These are phyloP conservation scores for Barnettozyma vustinii DNA, from an alignment of 805 yeast species.

Conservation along the genomic window DNA sequence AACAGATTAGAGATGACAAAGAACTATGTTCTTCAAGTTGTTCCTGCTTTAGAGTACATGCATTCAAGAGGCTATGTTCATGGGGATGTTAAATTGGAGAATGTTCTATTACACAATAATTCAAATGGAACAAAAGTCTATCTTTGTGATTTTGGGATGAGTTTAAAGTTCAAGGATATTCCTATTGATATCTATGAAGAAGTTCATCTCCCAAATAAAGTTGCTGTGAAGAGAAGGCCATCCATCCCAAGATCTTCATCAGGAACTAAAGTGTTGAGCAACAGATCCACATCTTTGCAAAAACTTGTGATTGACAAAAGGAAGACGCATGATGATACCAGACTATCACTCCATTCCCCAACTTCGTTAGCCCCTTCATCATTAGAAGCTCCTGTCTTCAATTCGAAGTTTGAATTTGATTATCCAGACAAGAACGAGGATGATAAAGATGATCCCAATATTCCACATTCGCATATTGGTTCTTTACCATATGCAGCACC, in stretches of 20 bases:
- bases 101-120: conserved; percentile 53
- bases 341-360: conserved; percentile 6
- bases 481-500: conserved; percentile 93
- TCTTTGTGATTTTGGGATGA: conserved; percentile 91
- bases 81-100: conserved; percentile 71
- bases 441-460: conserved; percentile 12
- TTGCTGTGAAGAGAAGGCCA: conserved; percentile 21
- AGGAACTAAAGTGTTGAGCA: conserved; percentile 15
- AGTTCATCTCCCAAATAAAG: conserved; percentile 12
- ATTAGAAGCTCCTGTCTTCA: conserved; percentile 7
- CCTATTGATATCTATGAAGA: conserved; percentile 16
- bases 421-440: conserved; percentile 9
- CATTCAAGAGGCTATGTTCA: conserved; percentile 70
- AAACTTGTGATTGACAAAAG: conserved; percentile 24
- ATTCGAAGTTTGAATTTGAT: conserved; percentile 14
- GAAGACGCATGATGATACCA: conserved; percentile 29
- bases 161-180: conserved; percentile 26
- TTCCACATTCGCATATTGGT: conserved; percentile 71
- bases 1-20: conserved; percentile 31
- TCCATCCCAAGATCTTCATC: conserved; percentile 32
- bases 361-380: not conserved
- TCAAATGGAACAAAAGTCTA: conserved; percentile 34
- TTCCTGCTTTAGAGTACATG: conserved; percentile 52
- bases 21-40: conserved; percentile 47
- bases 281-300: conserved; percentile 12